Evolutionary conservation across 106 monocot species (phyloP), one percentile per base, ranked within the genome.

Genomic region (Dioscorea dumetorum): DNA sequence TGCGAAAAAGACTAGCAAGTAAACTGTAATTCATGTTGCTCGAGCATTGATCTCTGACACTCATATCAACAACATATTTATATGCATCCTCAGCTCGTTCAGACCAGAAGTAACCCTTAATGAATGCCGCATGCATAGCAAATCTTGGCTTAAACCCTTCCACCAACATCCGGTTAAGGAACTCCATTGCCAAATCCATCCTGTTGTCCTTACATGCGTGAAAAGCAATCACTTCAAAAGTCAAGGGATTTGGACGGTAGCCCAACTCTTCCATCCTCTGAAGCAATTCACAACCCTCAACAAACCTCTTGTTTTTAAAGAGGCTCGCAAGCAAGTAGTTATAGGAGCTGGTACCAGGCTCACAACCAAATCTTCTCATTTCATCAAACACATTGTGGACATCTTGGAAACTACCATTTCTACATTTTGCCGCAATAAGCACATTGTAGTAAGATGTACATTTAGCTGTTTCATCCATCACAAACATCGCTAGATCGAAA

Each of bases 261-360:
- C 84, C 86, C 31, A 50, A 22, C 1, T 52, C 76, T 62, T 97
- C 91, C 91, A 92, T 92, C 7, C 24, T 33, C 62, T 83, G 64
- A 6, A 88, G 80, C 64, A 97, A 61, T 7, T 77, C 67, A 50
- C 91, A 92, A 8, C 80, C 86, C 70, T 89, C 89, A 11, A 41
- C 66, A 66, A 85, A 57, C 21, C 71, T 79, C 22, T 59, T 62
- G 14, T 81, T 78, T 72, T 92, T 91, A 60, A 97, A 86, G 0
- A 97, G 74, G 74, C 82, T 82, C 20, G 86, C 88, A 7, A 92
- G 79, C 68, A 97, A 76, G 68, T 87, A 89, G 74, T 92, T 92
- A 65, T 82, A 97, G 8, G 91, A 84, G 1, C 58, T 76, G 11
- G 54, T 72, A 69, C 77, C 77, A 17, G 87, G 90, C 34, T 74